Evolutionary conservation across 73 alveolate species (phyloP), one percentile per base, ranked within the genome.

Genomic region (Tetrahymena malaccensis): DNA sequence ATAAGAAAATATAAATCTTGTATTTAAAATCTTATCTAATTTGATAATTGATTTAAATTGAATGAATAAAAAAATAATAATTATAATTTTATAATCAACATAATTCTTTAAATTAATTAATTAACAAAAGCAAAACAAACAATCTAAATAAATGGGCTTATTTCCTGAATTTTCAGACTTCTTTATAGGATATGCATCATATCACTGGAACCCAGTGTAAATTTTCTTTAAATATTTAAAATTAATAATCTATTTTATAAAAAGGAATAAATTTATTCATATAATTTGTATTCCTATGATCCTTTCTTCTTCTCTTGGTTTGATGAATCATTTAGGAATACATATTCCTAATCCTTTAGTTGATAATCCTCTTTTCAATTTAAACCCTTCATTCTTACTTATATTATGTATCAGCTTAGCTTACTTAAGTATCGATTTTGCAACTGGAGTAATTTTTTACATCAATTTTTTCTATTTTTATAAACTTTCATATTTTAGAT

Each of bases 201-300:
- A 50, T 50, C 83, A 50, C 83, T 50, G 83, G 83, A 50, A 50
- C 7, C 83, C 83, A 50, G 83, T 50, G 83, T 50, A 50, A 50
- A 50, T 27, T 31, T 50, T 50, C 16, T 50, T 5, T 10, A 50
- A 50, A 50, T 50, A 11, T 50, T 50, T 0, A 10, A 7, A 4
- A 40, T 40, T 40, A 40, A 40, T 10, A 40, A 40, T 6, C 11
- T 31, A 27, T 70, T 27, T 19, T 27, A 70, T 70, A 22, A 22
- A 85, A 12, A 85, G 94, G 17, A 94, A 94, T 40, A 94, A 94
- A 57, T 33, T 37, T 35, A 94, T 94, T 43, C 96, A 94, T 89
- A 70, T 94, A 8, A 85, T 94, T 22, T 55, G 85, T 33, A 70
- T 94, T 34, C 96, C 96, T 34, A 34, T 94, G 40, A 94, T 94